Percentiles rank a stretch among this genome's conserved stretches.
phyloP scores from a whole-genome alignment of 352 stramenopile species.

The Phytopythium kandeliae region DNA sequence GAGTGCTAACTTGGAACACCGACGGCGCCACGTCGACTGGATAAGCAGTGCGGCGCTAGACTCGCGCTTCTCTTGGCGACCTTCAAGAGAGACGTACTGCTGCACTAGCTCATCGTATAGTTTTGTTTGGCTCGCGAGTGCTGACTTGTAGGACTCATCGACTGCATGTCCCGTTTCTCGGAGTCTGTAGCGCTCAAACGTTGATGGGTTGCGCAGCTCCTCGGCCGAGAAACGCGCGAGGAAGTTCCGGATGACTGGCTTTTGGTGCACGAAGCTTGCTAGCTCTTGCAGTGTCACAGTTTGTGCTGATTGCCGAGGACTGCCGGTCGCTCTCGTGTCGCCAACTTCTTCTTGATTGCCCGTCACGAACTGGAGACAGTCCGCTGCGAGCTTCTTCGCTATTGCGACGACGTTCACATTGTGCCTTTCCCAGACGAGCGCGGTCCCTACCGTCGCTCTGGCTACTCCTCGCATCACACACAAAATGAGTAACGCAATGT shows the following conservation, averaged over 20 bases:
- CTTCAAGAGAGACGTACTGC: constrained; percentile 49
- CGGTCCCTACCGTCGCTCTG: constrained; percentile 43
- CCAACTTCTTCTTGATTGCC: not conserved
- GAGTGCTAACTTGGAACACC: constrained; percentile 28
- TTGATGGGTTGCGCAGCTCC: constrained; percentile 61
- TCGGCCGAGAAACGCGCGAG: constrained; percentile 51
- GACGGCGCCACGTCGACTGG: constrained; percentile 59
- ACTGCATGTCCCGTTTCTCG: constrained; percentile 7
- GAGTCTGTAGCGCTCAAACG: constrained; percentile 17
- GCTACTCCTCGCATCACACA: constrained; percentile 49
- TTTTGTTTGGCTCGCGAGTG: constrained; percentile 18
- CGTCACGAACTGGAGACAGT: constrained; percentile 10
- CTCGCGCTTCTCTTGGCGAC: constrained; percentile 21
- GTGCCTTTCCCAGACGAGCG: constrained; percentile 30
- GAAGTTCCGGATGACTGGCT: constrained; percentile 33
- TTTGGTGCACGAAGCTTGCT: constrained; percentile 23
- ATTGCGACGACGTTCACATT: constrained; percentile 11
- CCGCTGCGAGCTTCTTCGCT: constrained; percentile 15
- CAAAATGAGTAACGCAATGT: constrained; percentile 47
- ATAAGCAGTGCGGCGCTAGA: constrained; percentile 44
- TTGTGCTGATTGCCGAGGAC: not conserved
- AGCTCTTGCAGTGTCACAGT: constrained; percentile 24
- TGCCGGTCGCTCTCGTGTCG: not conserved
- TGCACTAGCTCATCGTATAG: constrained; percentile 42
- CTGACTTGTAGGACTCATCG: constrained; percentile 6